A percentile compares a stretch with the other conserved stretches of the same genome.
These are phyloP conservation scores for Cladobotryum mycophilum DNA, from an alignment of 2,329 filamentous ascomycete genomes.

Conservation along the genomic window DNA sequence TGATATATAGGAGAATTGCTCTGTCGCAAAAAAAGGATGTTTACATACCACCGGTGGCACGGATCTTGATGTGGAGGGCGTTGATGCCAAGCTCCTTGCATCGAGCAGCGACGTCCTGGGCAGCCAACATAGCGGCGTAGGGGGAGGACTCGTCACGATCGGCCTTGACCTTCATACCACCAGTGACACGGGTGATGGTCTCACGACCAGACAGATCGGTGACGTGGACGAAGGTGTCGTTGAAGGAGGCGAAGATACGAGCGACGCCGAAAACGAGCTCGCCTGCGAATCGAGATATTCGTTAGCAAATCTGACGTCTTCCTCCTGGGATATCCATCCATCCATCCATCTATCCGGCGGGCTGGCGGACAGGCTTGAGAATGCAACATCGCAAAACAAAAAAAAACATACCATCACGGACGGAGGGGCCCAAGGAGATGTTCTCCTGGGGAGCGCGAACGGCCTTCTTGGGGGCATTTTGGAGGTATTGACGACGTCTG, in stretches of 20 bases:
- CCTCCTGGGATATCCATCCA: not conserved
- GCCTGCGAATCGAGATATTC: constrained; percentile 44
- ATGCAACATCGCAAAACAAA: not conserved
- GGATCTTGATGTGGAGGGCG: constrained; percentile 99
- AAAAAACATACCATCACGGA: constrained; percentile 70
- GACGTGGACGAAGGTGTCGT: constrained; percentile 94
- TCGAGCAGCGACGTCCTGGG: constrained; percentile 92
- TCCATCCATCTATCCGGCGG: not conserved
- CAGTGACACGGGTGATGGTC: constrained; percentile 99
- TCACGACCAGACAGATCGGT: constrained; percentile 99
- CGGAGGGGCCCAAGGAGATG: constrained; percentile 94
- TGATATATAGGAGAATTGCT: not conserved
- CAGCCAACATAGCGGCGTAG: constrained; percentile 99
- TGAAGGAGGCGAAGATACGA: constrained; percentile 92
- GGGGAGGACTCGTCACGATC: constrained; percentile 99
- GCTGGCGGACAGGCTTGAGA: not conserved
- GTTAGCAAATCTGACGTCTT: constrained; percentile 11
- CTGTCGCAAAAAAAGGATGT: not conserved
- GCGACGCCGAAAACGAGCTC: constrained; percentile 98
- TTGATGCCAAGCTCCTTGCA: constrained; percentile 69
- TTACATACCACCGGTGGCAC: constrained; percentile 86
- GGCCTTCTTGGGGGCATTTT: constrained; percentile 92
- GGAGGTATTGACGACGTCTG: constrained; percentile 33
- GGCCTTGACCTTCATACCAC: constrained; percentile 99
- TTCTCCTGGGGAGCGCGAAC: constrained; percentile 85